phyloP scores from a whole-genome alignment of 495 filamentous ascomycete genomes.

The Hyaloscypha bicolor region DNA sequence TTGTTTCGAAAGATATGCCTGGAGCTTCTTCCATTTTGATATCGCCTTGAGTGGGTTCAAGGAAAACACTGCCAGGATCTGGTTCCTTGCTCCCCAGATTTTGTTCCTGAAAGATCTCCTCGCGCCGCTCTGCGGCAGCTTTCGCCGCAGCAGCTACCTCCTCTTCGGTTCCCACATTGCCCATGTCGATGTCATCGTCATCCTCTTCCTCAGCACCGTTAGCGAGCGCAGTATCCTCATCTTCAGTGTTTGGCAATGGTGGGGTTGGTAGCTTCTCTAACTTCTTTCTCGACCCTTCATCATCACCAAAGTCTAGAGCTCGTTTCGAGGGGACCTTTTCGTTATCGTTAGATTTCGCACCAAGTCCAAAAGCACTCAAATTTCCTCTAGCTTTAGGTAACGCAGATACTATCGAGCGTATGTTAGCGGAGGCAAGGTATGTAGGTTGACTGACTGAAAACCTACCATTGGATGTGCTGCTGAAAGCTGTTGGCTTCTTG shows the following conservation, averaged over 20 bases:
- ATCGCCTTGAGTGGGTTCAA: conserved; percentile 41
- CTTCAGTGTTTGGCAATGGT: conserved; percentile 61
- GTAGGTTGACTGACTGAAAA: conserved; percentile 14
- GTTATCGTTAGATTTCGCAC: conserved; percentile 60
- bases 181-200: conserved; percentile 76
- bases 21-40: conserved; percentile 44
- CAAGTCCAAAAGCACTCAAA: conserved; percentile 82
- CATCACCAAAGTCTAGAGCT: conserved; percentile 82
- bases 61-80: conserved; percentile 30
- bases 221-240: conserved; percentile 58
- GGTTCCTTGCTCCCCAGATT: conserved; percentile 38
- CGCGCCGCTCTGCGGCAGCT: conserved; percentile 75
- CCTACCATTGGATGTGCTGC: conserved; percentile 50
- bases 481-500: conserved; percentile 50
- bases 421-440: conserved; percentile 33
- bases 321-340: conserved; percentile 72
- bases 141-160: conserved; percentile 83
- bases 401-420: conserved; percentile 46
- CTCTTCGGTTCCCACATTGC: conserved; percentile 79
- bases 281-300: conserved; percentile 82
- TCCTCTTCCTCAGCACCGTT: conserved; percentile 65
- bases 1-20: conserved; percentile 23
- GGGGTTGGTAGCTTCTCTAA: conserved; percentile 83
- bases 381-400: conserved; percentile 68
- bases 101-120: conserved; percentile 65